Evolutionary conservation across 805 yeast genomes (phyloP).

Genomic region (Suhomyces canberraensis): DNA sequence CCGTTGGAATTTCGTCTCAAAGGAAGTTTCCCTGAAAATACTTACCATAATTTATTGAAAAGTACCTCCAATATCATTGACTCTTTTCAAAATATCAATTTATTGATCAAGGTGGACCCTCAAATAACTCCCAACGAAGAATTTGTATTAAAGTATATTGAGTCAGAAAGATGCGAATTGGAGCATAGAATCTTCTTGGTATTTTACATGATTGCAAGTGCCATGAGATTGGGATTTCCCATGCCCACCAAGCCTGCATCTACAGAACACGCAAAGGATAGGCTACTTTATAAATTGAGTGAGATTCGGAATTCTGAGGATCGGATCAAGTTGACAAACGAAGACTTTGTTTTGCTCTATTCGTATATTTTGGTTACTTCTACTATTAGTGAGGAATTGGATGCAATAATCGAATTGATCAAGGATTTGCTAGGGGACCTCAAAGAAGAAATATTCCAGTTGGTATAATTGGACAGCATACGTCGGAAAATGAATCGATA

Average conservation of each 20-base stretch:
- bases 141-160: slow-evolving; percentile 52
- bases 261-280: slow-evolving; percentile 68
- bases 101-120: slow-evolving; percentile 64
- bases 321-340: slow-evolving; percentile 46
- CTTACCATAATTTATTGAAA: slow-evolving; percentile 49
- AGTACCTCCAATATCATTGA: slow-evolving; percentile 67
- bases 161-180: slow-evolving; percentile 60
- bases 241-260: slow-evolving; percentile 75
- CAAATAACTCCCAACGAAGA: slow-evolving; percentile 50
- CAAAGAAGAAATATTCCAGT: slow-evolving; percentile 56
- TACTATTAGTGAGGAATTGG: slow-evolving; percentile 62
- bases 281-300: slow-evolving; percentile 62
- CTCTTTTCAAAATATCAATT: slow-evolving; percentile 69
- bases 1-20: slow-evolving; percentile 73
- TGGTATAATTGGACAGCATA: slow-evolving; percentile 30
- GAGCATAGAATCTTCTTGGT: slow-evolving; percentile 70
- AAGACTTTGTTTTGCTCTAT: slow-evolving; percentile 74
- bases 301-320: slow-evolving; percentile 42
- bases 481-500: no score
- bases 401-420: slow-evolving; percentile 51
- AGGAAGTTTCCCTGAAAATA: slow-evolving; percentile 61
- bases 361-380: slow-evolving; percentile 72
- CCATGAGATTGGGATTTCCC: slow-evolving; percentile 73
- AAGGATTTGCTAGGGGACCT: slow-evolving; percentile 64
- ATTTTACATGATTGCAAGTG: slow-evolving; percentile 76